Evolutionary conservation across 1,139 yeast species (phyloP).

Genomic region (Yamadazyma pseudoaaseri): DNA sequence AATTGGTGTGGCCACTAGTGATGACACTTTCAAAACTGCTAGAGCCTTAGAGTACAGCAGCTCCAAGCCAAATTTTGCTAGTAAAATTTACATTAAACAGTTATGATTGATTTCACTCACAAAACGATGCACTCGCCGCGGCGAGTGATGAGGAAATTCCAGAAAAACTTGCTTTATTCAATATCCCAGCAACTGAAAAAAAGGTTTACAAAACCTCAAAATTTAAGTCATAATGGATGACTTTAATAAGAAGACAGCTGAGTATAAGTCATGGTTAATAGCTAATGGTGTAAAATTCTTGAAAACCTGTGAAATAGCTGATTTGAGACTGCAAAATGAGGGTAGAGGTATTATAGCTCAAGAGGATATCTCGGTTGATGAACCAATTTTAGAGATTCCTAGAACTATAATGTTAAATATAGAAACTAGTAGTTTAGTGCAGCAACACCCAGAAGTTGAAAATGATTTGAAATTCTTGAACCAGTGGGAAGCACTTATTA

Average conservation of each 20-base stretch:
- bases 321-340: slow-evolving; percentile 55
- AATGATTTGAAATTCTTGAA: slow-evolving; percentile 43
- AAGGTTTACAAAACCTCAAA: no score
- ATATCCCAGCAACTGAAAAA: slow-evolving; percentile 1
- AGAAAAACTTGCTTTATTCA: background rate
- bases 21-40: slow-evolving; percentile 49
- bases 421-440: slow-evolving; percentile 50
- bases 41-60: slow-evolving; percentile 13
- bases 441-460: slow-evolving; percentile 28
- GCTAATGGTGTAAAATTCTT: slow-evolving; percentile 47
- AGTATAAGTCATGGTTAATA: slow-evolving; percentile 55
- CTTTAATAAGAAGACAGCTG: slow-evolving; percentile 26
- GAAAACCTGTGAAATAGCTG: slow-evolving; percentile 56
- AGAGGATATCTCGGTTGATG: slow-evolving; percentile 57
- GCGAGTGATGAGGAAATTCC: slow-evolving; percentile 1
- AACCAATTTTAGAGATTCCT: slow-evolving; percentile 69
- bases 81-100: slow-evolving; percentile 12
- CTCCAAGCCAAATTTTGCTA: slow-evolving; percentile 12
- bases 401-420: slow-evolving; percentile 55
- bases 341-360: slow-evolving; percentile 80
- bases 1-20: slow-evolving; percentile 64
- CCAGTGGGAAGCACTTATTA: slow-evolving; percentile 78
- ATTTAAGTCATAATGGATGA: no score
- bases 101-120: background rate
- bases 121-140: slow-evolving; percentile 3